These are phyloP conservation scores for Coemansia sp. DNA, from an alignment of 192 early-diverging fungal species.

Conservation along the genomic window DNA sequence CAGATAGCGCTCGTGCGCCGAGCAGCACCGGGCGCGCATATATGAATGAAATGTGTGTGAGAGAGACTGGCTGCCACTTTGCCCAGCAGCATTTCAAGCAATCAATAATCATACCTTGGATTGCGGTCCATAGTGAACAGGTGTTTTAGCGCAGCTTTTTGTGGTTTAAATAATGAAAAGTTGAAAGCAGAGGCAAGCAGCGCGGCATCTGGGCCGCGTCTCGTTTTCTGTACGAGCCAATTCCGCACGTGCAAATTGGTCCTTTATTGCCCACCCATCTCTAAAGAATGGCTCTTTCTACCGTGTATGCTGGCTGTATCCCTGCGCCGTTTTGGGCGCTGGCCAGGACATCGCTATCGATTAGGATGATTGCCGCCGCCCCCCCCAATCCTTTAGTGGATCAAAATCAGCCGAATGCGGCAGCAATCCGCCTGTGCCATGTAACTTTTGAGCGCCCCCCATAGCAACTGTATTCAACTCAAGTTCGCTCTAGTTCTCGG, in stretches of 20 bases:
- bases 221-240: background rate
- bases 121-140: constrained; percentile 5
- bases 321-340: background rate
- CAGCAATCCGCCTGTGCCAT: too few relatives aligned
- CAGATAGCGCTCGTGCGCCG: background rate
- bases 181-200: background rate
- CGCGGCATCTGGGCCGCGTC: background rate
- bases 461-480: background rate
- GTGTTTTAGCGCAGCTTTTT: constrained; percentile 1
- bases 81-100: too few relatives aligned
- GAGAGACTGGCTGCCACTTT: too few relatives aligned
- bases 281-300: background rate
- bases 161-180: background rate
- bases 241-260: background rate
- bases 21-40: background rate
- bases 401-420: background rate
- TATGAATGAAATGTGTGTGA: background rate
- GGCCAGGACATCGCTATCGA: background rate
- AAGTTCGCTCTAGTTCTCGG: background rate
- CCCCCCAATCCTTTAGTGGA: constrained; percentile 1
- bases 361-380: background rate
- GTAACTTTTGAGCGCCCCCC: too few relatives aligned
- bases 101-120: background rate
- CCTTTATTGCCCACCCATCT: background rate
- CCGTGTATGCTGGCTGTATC: too few relatives aligned